phyloP scores from a whole-genome alignment of 345 rosid genomes.

The Eucalyptus decipiens region DNA sequence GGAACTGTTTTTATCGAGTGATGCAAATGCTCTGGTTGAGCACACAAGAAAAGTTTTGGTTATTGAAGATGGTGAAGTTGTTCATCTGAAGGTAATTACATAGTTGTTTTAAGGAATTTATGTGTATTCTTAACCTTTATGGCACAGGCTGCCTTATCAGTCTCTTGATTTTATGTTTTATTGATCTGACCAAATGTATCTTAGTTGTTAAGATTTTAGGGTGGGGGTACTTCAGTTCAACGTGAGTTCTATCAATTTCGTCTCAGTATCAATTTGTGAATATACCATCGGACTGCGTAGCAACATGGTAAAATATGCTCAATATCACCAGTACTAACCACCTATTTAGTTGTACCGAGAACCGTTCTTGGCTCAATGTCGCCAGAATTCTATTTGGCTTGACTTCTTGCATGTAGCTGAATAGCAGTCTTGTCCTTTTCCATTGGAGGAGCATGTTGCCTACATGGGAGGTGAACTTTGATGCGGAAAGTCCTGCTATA shows the following conservation, averaged over 20 bases:
- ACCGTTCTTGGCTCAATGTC: not conserved
- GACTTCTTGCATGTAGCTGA: not conserved
- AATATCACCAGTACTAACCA: not conserved
- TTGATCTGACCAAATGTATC: not conserved
- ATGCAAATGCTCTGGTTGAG: conserved; percentile 82
- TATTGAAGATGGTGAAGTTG: conserved; percentile 91
- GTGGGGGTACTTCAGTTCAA: not conserved
- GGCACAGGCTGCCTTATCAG: not conserved
- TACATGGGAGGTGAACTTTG: not conserved
- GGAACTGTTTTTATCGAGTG: conserved; percentile 83
- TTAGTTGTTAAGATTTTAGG: not conserved
- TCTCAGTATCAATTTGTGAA: not conserved
- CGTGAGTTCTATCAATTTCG: not conserved
- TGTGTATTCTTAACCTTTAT: not conserved
- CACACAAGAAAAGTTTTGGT: conserved; percentile 84
- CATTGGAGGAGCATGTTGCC: not conserved
- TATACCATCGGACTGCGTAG: not conserved
- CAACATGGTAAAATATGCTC: not conserved
- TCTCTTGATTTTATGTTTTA: not conserved
- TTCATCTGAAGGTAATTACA: conserved; percentile 61
- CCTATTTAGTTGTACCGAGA: not conserved
- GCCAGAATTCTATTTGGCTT: not conserved
- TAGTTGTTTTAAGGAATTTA: not conserved
- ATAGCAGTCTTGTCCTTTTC: not conserved
- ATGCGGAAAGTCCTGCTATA: not conserved